Base-by-base conservation (phyloP, 345 rosid genomes). In the Brassica rapa region DNA sequence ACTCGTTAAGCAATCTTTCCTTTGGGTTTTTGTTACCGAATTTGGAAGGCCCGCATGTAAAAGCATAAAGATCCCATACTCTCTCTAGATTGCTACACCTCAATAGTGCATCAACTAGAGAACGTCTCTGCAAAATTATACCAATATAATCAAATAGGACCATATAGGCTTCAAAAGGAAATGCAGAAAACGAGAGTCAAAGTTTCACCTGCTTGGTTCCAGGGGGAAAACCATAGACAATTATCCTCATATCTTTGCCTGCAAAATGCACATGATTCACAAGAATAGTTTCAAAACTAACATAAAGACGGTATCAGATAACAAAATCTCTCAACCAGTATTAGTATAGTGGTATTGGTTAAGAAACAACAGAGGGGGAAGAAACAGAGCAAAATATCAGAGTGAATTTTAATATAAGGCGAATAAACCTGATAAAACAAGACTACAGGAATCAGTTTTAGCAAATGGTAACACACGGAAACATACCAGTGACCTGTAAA, bases 201-300 rank as follows among this genome's bases (percentile, higher is more conserved):
- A 59, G 60, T 41, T 68, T 76, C 27, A 93, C 99, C 99, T 89
- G 94, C 89, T 85, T 93, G 81, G 87, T 91, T 73, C 84, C 85
- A 41, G 99, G 94, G 77, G 82, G 98, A 79, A 95, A 95, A 75
- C 98, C 96, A 81, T 91, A 91, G 46, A 95, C 98, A 72, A 95
- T 81, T 66, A 93, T 85, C 82, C 97, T 90, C 99, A 95, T 93
- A 84, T 95, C 99, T 82, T 93, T 95, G 71, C 99, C 99, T 95
- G 83, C 78, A 82, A 82, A 82, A 80, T 7, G 74, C 27, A 70
- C 62, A 75, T 57, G 73, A 71, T 62, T 68, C 35, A 62, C 62
- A 68, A 35, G 66, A 74, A 24, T 35, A 4, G 33, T 27, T 68
- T 55, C 30, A 73, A 68, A 61, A 61, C 27, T 62, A 68, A 49